These are phyloP conservation scores for Aurantiochytrium sp. DNA, from an alignment of 108 stramenopile genomes.

Conservation along the genomic window DNA sequence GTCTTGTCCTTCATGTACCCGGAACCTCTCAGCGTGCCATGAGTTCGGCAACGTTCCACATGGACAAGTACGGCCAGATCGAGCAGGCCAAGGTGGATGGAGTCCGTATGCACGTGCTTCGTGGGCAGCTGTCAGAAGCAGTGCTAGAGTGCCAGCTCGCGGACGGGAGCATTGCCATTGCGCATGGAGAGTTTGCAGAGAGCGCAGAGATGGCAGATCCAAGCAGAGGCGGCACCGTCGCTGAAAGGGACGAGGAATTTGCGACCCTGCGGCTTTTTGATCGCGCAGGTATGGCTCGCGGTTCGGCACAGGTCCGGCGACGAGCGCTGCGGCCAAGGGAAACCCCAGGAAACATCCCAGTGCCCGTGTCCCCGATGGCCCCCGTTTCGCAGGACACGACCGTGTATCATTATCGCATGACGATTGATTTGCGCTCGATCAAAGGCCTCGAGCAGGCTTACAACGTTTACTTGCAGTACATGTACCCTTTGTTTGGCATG, in stretches of 20 bases:
- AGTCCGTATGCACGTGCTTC: background rate
- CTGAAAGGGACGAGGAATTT: too few species aligned
- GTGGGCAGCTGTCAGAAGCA: background rate
- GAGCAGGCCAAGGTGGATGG: background rate
- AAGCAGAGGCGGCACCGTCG: too few species aligned
- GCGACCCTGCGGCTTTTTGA: background rate
- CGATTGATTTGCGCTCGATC: constrained; percentile 2
- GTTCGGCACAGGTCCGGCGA: background rate
- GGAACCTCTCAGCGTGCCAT: background rate
- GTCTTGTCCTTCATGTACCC: background rate
- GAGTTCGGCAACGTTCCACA: background rate
- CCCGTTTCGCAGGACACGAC: background rate
- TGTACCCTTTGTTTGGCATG: background rate
- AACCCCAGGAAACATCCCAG: background rate
- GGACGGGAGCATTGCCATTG: background rate
- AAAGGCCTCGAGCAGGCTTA: background rate
- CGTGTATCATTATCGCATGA: background rate
- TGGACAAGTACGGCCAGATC: background rate
- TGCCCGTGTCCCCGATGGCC: background rate
- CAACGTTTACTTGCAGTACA: background rate
- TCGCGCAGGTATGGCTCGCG: background rate
- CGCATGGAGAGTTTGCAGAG: background rate
- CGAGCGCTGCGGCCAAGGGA: background rate
- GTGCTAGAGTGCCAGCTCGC: background rate
- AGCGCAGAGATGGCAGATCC: too few species aligned